Evolutionary conservation across 345 rosid genomes (phyloP).

Genomic region (Lagerstroemia speciosa): DNA sequence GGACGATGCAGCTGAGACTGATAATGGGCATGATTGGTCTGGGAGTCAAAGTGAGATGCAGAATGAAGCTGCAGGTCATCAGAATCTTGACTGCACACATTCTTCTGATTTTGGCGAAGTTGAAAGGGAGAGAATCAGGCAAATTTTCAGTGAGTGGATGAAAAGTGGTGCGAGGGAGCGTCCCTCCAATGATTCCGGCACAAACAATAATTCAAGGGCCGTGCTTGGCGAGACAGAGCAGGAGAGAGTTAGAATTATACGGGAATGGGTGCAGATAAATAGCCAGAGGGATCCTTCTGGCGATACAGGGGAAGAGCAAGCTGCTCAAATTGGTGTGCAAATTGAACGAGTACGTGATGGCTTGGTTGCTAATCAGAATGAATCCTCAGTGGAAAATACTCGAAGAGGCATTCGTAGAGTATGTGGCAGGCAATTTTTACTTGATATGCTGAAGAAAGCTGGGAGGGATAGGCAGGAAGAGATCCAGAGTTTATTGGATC

Average conservation of each 20-base stretch:
- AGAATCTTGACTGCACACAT: slow-evolving; percentile 23
- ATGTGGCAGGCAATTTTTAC: slow-evolving; percentile 80
- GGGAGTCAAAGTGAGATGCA: slow-evolving; percentile 41
- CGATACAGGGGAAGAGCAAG: slow-evolving; percentile 50
- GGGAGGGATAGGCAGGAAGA: slow-evolving; percentile 74
- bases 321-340: slow-evolving; percentile 45
- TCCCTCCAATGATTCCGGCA: slow-evolving; percentile 30
- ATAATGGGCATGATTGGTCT: slow-evolving; percentile 50
- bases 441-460: slow-evolving; percentile 81
- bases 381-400: slow-evolving; percentile 33
- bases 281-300: slow-evolving; percentile 50
- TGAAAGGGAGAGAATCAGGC: slow-evolving; percentile 87
- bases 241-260: slow-evolving; percentile 78
- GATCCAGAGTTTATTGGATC: slow-evolving; percentile 58
- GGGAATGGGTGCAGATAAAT: slow-evolving; percentile 83
- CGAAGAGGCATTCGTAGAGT: slow-evolving; percentile 70
- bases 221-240: slow-evolving; percentile 93
- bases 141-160: slow-evolving; percentile 83
- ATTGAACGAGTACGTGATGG: slow-evolving; percentile 74
- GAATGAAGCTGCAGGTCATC: slow-evolving; percentile 37
- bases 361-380: slow-evolving; percentile 36
- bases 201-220: slow-evolving; percentile 39
- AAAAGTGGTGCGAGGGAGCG: slow-evolving; percentile 48
- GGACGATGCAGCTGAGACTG: slow-evolving; percentile 36
- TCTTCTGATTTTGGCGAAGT: slow-evolving; percentile 61